phyloP scores from a whole-genome alignment of 2,329 filamentous ascomycete genomes.

The Dendrostoma leiphaemia region DNA sequence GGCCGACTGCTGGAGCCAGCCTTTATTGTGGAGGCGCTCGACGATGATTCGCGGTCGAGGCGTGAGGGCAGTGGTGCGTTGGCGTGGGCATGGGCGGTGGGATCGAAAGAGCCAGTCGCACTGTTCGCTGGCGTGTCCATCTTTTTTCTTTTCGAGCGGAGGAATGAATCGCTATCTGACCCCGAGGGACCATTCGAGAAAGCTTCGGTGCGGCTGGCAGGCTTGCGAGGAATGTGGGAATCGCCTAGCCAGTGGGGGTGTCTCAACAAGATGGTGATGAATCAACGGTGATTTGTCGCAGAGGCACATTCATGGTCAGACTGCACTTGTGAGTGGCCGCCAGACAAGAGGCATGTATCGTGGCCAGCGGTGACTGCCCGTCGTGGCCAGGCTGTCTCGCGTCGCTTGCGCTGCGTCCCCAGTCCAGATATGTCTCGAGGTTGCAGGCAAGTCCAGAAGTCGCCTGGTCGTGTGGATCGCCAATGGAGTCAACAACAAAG shows the following conservation, averaged over 20 bases:
- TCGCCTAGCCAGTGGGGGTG: constrained; percentile 6
- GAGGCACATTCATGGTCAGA: constrained; percentile 16
- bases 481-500: constrained; percentile 8
- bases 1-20: constrained; percentile 21
- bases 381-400: constrained; percentile 18
- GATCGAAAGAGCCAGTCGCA: constrained; percentile 27
- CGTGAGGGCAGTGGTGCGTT: constrained; percentile 21
- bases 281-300: constrained; percentile 15
- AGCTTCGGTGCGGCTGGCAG: constrained; percentile 6
- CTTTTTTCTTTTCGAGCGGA: constrained; percentile 16
- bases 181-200: constrained; percentile 10
- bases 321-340: constrained; percentile 7
- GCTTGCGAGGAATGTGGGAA: constrained; percentile 23
- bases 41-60: constrained; percentile 27
- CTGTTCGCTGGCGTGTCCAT: constrained; percentile 35
- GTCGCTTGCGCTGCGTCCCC: constrained; percentile 15
- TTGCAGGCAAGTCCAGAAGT: constrained; percentile 3
- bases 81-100: constrained; percentile 19
- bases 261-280: constrained; percentile 11
- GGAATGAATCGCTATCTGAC: constrained; percentile 1
- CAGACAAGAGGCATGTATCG: constrained; percentile 12
- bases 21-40: constrained; percentile 22
- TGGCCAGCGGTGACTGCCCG: constrained; percentile 16
- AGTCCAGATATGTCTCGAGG: constrained; percentile 5
- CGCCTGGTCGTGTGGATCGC: constrained; percentile 4